phyloP scores from a whole-genome alignment of 2,329 filamentous ascomycete species.

The Penicillium nordicum region DNA sequence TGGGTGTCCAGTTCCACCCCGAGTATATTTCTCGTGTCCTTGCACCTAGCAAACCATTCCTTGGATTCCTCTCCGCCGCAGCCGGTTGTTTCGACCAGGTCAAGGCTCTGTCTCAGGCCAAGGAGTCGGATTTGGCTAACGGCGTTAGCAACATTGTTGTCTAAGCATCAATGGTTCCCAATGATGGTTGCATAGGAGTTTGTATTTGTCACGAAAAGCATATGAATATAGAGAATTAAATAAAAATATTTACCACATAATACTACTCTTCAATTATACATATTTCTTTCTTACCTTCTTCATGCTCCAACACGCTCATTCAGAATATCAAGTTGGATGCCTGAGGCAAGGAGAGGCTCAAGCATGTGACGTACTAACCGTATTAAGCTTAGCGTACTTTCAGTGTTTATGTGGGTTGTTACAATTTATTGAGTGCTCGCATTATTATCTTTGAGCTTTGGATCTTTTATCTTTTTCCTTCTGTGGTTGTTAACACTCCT shows the following conservation, averaged over 20 bases:
- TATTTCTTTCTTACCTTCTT: neutral
- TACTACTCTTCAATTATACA: neutral
- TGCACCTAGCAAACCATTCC: conserved; percentile 68
- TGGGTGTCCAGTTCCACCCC: conserved; percentile 83
- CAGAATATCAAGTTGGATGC: neutral
- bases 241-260: conserved; percentile 1
- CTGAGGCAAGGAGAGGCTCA: conserved; percentile 5
- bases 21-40: conserved; percentile 77
- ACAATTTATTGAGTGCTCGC: conserved; percentile 22
- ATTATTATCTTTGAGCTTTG: conserved; percentile 21
- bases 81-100: conserved; percentile 51
- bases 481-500: conserved; percentile 1
- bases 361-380: conserved; percentile 17
- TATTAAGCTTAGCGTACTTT: conserved; percentile 10
- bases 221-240: conserved; percentile 15
- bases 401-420: conserved; percentile 24
- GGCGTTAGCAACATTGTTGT: conserved; percentile 16
- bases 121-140: conserved; percentile 13
- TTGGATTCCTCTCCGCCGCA: conserved; percentile 79
- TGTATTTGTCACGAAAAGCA: conserved; percentile 13
- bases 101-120: conserved; percentile 8
- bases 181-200: conserved; percentile 7
- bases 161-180: conserved; percentile 10
- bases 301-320: neutral
- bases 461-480: conserved; percentile 8